These are phyloP conservation scores for Blepharisma japonicum DNA, from an alignment of 73 alveolate species.

Conservation along the genomic window DNA sequence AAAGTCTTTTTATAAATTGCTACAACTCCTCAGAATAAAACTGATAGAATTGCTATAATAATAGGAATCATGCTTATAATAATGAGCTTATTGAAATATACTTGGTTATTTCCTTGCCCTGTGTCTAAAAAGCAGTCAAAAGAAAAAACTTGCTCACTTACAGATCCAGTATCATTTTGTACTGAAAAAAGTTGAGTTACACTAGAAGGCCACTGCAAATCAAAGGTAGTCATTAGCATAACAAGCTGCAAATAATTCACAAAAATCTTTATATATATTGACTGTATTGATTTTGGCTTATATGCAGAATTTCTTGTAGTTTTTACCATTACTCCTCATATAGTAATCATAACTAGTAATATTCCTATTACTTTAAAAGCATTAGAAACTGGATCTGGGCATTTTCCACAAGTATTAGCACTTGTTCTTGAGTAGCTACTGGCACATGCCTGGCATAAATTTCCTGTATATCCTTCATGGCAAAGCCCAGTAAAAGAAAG, in stretches of 20 bases:
- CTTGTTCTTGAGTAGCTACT: conserved; percentile 60
- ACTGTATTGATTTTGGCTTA: conserved; percentile 34
- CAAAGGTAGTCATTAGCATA: conserved; percentile 49
- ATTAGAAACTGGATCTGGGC: conserved; percentile 53
- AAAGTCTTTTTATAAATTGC: conserved; percentile 33
- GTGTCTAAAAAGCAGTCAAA: conserved; percentile 53
- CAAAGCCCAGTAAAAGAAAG: conserved; percentile 58
- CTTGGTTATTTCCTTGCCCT: conserved; percentile 38
- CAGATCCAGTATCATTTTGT: not conserved
- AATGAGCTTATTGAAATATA: conserved; percentile 32
- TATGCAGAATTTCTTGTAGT: conserved; percentile 42
- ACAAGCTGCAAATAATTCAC: conserved; percentile 55
- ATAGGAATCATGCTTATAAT: conserved; percentile 45
- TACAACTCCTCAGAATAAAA: conserved; percentile 33
- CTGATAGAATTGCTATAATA: conserved; percentile 30
- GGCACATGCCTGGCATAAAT: conserved; percentile 59
- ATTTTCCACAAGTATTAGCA: conserved; percentile 41
- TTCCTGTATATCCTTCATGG: conserved; percentile 56
- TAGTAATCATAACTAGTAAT: conserved; percentile 24
- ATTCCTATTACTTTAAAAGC: conserved; percentile 37
- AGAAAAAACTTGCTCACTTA: not conserved
- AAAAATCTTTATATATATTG: conserved; percentile 60
- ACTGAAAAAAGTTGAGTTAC: not conserved
- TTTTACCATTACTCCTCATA: conserved; percentile 38
- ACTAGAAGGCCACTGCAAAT: conserved; percentile 57